Evolutionary conservation across 1,284 basidiomycete genomes (phyloP).

Genomic region (Filobasidium uniguttulatum): DNA sequence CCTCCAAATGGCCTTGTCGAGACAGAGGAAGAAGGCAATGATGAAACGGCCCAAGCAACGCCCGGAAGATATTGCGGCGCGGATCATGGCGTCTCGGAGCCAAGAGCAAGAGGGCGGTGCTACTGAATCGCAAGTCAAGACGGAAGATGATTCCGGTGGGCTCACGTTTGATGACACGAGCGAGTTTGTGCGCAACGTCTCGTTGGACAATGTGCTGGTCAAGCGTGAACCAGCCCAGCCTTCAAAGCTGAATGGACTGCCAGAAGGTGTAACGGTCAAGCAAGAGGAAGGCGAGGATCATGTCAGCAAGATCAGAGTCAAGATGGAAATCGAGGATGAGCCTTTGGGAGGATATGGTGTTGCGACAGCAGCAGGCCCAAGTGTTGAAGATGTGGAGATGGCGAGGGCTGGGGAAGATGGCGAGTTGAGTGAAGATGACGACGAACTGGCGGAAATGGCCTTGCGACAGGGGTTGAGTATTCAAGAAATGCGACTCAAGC

Average conservation of each 20-base stretch:
- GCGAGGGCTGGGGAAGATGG: slow-evolving; percentile 29
- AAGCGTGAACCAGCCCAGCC: slow-evolving; percentile 25
- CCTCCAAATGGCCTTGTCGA: slow-evolving; percentile 79
- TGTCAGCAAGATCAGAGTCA: slow-evolving; percentile 25
- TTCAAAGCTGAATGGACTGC: slow-evolving; percentile 37
- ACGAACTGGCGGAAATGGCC: slow-evolving; percentile 42
- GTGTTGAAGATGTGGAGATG: slow-evolving; percentile 37
- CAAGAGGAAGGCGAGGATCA: slow-evolving; percentile 31
- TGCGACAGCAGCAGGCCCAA: slow-evolving; percentile 3
- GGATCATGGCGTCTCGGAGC: slow-evolving; percentile 37
- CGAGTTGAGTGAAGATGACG: slow-evolving; percentile 40
- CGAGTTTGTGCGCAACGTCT: slow-evolving; percentile 87
- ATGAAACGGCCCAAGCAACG: slow-evolving; percentile 66
- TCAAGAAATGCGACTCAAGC: slow-evolving; percentile 34
- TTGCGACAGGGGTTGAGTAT: slow-evolving; percentile 34
- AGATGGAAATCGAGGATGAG: slow-evolving; percentile 38
- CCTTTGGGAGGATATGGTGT: slow-evolving; percentile 13
- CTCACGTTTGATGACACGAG: slow-evolving; percentile 93
- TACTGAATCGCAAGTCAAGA: slow-evolving; percentile 36
- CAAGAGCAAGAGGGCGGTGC: slow-evolving; percentile 38
- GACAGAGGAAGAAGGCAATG: slow-evolving; percentile 59
- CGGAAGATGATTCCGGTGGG: slow-evolving; percentile 48
- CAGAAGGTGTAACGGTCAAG: slow-evolving; percentile 17
- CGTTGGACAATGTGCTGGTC: slow-evolving; percentile 37
- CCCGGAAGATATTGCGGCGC: slow-evolving; percentile 70